These are phyloP conservation scores for Ustilago hordei DNA, from an alignment of 1,284 basidiomycete genomes.

Conservation along the genomic window DNA sequence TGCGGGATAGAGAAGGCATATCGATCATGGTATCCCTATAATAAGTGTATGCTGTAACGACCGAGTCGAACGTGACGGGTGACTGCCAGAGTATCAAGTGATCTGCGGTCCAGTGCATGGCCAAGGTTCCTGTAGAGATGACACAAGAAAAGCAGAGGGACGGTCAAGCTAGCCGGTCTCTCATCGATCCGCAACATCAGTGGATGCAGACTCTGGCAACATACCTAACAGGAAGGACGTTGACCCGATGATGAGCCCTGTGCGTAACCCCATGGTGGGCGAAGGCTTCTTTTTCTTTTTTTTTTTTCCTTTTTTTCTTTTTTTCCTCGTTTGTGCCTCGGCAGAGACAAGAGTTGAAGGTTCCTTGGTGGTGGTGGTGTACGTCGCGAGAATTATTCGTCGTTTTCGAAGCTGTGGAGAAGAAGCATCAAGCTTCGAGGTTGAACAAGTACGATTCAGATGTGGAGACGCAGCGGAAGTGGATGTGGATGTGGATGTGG, in stretches of 20 bases:
- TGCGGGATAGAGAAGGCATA: constrained; percentile 46
- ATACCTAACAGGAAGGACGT: constrained; percentile 66
- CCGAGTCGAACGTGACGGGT: constrained; percentile 55
- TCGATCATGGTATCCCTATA: constrained; percentile 61
- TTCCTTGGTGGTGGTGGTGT: neutral
- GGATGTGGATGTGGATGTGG: neutral
- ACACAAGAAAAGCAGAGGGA: neutral
- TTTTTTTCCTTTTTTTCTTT: neutral
- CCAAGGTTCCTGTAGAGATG: constrained; percentile 56
- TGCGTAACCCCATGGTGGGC: constrained; percentile 50
- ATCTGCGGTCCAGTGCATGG: constrained; percentile 68
- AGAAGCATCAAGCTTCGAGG: no score
- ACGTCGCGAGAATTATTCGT: neutral
- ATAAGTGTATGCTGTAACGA: constrained; percentile 64
- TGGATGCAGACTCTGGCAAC: neutral
- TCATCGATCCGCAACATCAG: neutral
- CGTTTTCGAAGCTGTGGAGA: neutral
- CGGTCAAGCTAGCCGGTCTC: neutral
- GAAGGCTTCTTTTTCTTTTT: neutral
- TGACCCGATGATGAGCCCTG: constrained; percentile 51
- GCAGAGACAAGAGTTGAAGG: neutral
- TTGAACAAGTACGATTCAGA: no score
- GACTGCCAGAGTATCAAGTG: constrained; percentile 67
- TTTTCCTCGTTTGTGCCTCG: neutral
- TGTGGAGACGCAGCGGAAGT: neutral